Evolutionary conservation across 495 filamentous ascomycete species (phyloP).

Genomic region (Daldinia caldariorum): DNA sequence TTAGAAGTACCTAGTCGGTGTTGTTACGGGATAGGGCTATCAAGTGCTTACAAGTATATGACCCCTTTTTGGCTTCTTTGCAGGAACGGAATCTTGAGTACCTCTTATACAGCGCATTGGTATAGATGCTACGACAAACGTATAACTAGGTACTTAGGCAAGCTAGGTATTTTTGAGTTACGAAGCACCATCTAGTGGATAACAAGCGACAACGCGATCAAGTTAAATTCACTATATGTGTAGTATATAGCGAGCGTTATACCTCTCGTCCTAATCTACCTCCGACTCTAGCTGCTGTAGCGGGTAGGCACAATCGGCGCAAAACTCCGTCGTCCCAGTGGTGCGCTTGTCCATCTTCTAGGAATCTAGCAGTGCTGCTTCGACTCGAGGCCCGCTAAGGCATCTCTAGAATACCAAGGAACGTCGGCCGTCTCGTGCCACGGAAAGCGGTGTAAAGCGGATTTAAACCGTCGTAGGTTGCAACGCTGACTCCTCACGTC

Average conservation of each 20-base stretch:
- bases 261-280: background rate
- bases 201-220: background rate
- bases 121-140: background rate
- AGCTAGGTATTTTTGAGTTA: background rate
- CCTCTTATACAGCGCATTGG: background rate
- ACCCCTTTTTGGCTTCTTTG: background rate
- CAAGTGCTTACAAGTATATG: background rate
- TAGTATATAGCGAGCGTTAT: background rate
- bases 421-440: constrained; percentile 1
- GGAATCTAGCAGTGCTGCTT: background rate
- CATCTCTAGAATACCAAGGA: constrained; percentile 2
- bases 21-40: background rate
- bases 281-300: background rate
- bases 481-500: constrained; percentile 1
- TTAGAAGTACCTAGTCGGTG: background rate
- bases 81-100: background rate
- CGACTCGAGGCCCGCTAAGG: background rate
- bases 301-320: no score
- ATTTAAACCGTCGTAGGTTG: background rate
- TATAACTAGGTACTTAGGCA: background rate
- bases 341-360: background rate
- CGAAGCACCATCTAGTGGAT: background rate
- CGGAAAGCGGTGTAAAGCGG: constrained; percentile 3
- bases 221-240: background rate
- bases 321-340: background rate